A percentile compares a stretch with the other conserved stretches of the same genome.
These are phyloP conservation scores for Hansfordia pulvinata DNA, from an alignment of 2,329 filamentous ascomycete genomes.

Conservation along the genomic window DNA sequence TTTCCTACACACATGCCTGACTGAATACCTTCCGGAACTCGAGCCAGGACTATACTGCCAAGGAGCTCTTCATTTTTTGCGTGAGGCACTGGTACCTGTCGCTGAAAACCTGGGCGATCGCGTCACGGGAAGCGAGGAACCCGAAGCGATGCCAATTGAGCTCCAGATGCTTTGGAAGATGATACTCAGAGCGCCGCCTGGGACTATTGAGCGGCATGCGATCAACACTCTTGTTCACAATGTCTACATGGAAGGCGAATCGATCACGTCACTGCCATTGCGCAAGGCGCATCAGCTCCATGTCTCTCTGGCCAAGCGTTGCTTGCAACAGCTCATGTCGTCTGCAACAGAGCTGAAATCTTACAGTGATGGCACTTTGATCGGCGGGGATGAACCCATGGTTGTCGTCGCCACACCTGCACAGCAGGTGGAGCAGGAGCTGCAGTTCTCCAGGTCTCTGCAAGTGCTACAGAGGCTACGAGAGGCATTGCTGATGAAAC, in stretches of 20 bases:
- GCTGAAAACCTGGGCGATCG: too few species aligned
- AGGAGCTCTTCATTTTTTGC: slow-evolving; percentile 50
- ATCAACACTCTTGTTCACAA: slow-evolving; percentile 56
- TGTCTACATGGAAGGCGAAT: slow-evolving; percentile 50
- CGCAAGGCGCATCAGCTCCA: slow-evolving; percentile 45
- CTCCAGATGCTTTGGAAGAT: slow-evolving; percentile 74
- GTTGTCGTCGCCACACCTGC: slow-evolving; percentile 31
- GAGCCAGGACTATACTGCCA: slow-evolving; percentile 43
- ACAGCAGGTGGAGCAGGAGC: slow-evolving; percentile 39
- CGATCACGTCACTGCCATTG: slow-evolving; percentile 34
- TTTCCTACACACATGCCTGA: slow-evolving; percentile 40
- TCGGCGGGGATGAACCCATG: slow-evolving; percentile 38
- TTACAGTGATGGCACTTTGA: slow-evolving; percentile 25
- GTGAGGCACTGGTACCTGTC: slow-evolving; percentile 25
- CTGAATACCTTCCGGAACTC: slow-evolving; percentile 41
- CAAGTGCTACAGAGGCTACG: slow-evolving; percentile 56
- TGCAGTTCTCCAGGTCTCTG: slow-evolving; percentile 55
- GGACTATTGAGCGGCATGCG: slow-evolving; percentile 52
- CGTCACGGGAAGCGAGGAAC: too few species aligned
- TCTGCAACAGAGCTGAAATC: slow-evolving; percentile 45
- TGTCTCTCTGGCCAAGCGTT: slow-evolving; percentile 57
- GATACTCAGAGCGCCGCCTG: slow-evolving; percentile 53
- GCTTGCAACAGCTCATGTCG: slow-evolving; percentile 53
- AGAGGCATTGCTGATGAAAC: slow-evolving; percentile 46
- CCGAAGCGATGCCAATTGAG: too few species aligned